Percentiles rank a stretch among this genome's conserved stretches.
phyloP scores from a whole-genome alignment of 2,329 filamentous ascomycete genomes.

The Aspergillus amoenus region DNA sequence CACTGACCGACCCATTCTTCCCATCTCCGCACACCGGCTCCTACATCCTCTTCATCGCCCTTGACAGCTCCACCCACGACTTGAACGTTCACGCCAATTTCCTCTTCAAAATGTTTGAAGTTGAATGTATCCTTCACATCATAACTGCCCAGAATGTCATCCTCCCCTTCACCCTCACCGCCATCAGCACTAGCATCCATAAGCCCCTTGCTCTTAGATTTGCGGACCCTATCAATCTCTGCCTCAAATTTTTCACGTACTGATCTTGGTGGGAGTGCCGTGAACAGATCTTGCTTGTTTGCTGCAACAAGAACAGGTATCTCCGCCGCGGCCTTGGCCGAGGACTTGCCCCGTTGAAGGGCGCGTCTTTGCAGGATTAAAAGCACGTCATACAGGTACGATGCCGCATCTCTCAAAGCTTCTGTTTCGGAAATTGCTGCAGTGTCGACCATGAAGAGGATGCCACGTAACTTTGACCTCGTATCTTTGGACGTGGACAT shows the following conservation, averaged over 20 bases:
- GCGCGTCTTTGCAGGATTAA: slow-evolving; percentile 75
- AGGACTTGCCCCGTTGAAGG: slow-evolving; percentile 51
- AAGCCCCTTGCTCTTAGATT: slow-evolving; percentile 75
- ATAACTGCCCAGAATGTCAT: slow-evolving; percentile 81
- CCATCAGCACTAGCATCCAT: slow-evolving; percentile 72
- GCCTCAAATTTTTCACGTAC: slow-evolving; percentile 74
- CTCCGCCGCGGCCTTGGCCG: slow-evolving; percentile 56
- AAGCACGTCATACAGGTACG: slow-evolving; percentile 88
- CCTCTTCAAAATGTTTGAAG: slow-evolving; percentile 80
- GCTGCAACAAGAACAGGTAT: slow-evolving; percentile 81
- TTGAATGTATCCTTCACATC: slow-evolving; percentile 74
- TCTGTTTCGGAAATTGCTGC: slow-evolving; percentile 56
- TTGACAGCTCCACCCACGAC: slow-evolving; percentile 68
- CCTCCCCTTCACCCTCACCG: slow-evolving; percentile 62
- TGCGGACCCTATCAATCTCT: slow-evolving; percentile 76
- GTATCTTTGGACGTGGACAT: slow-evolving; percentile 34
- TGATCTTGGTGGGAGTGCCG: slow-evolving; percentile 75
- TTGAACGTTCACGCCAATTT: slow-evolving; percentile 70
- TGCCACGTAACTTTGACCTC: slow-evolving; percentile 57
- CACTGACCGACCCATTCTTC: slow-evolving; percentile 85
- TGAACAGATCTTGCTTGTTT: slow-evolving; percentile 96
- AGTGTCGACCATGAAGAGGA: slow-evolving; percentile 89
- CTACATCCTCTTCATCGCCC: slow-evolving; percentile 57
- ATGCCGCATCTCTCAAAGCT: slow-evolving; percentile 68
- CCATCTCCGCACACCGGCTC: slow-evolving; percentile 76